Evolutionary conservation across 805 yeast species (phyloP).

Genomic region (Candida patagonica): DNA sequence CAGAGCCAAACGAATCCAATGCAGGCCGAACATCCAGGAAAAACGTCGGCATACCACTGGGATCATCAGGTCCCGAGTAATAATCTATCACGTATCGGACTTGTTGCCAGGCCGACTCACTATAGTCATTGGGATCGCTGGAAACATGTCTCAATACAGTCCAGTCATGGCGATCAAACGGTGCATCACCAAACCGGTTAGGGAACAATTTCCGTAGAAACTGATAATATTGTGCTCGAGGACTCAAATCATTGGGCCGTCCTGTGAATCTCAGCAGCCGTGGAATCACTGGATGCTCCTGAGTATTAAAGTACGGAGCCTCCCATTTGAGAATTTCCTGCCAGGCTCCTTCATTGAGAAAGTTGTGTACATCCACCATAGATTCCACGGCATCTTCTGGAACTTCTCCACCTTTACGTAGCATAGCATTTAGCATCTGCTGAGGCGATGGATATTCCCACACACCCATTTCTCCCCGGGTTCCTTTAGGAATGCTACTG

Average conservation of each 20-base stretch:
- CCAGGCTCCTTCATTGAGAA: constrained; percentile 97
- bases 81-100: constrained; percentile 93
- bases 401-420: constrained; percentile 74
- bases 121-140: constrained; percentile 14
- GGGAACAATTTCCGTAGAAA: constrained; percentile 66
- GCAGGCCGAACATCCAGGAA: constrained; percentile 95
- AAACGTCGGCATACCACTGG: constrained; percentile 73
- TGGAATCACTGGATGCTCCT: constrained; percentile 49
- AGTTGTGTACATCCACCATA: constrained; percentile 96
- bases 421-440: constrained; percentile 98
- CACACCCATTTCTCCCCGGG: constrained; percentile 49
- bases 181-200: constrained; percentile 61
- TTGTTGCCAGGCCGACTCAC: constrained; percentile 43
- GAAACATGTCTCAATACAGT: constrained; percentile 63
- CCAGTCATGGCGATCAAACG: constrained; percentile 99
- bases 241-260: constrained; percentile 77
- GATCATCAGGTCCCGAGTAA: constrained; percentile 88
- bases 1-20: constrained; percentile 55
- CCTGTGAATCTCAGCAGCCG: constrained; percentile 83
- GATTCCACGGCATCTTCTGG: constrained; percentile 94
- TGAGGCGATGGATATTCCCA: constrained; percentile 99
- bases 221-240: constrained; percentile 69
- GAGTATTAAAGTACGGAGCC: constrained; percentile 53
- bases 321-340: constrained; percentile 91
- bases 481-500: constrained; percentile 84